These are phyloP conservation scores for Microbotryum saponariae DNA, from an alignment of 1,284 basidiomycete genomes.

Conservation along the genomic window DNA sequence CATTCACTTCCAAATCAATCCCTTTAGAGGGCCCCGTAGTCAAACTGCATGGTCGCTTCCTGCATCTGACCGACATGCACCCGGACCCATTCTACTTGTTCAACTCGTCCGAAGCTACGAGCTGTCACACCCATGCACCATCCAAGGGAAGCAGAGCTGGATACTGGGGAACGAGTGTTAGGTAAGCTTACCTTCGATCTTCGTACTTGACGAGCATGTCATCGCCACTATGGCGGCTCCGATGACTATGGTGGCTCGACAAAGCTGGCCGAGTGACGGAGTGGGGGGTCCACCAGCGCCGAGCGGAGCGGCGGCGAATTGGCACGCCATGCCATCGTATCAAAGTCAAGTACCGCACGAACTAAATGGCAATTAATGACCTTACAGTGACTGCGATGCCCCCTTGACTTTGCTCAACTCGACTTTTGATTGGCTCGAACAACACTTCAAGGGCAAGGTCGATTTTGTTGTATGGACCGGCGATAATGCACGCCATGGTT, in stretches of 20 bases:
- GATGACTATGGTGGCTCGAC: no score
- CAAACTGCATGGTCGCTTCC: slow-evolving; percentile 60
- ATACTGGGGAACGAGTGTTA: slow-evolving; percentile 39
- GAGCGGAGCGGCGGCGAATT: neutral
- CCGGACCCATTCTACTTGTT: slow-evolving; percentile 59
- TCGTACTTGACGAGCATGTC: no score
- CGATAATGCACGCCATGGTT: slow-evolving; percentile 69
- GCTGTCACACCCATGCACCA: slow-evolving; percentile 51
- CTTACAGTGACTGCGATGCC: slow-evolving; percentile 70
- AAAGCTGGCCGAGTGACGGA: no score
- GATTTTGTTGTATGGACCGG: slow-evolving; percentile 94
- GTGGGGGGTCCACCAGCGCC: no score
- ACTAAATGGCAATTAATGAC: slow-evolving; percentile 49
- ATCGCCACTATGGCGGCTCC: no score
- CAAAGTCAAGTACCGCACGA: slow-evolving; percentile 49
- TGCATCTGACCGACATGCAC: slow-evolving; percentile 73
- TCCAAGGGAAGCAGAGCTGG: slow-evolving; percentile 35
- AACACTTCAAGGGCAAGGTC: slow-evolving; percentile 71
- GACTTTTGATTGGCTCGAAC: slow-evolving; percentile 70
- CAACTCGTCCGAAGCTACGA: slow-evolving; percentile 48
- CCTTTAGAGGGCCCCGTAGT: slow-evolving; percentile 23
- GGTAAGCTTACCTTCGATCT: slow-evolving; percentile 11
- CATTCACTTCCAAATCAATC: neutral
- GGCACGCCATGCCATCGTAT: neutral
- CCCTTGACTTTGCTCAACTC: slow-evolving; percentile 68